Evolutionary conservation across 352 stramenopile species (phyloP).

Genomic region (Globisporangium sylvaticum): DNA sequence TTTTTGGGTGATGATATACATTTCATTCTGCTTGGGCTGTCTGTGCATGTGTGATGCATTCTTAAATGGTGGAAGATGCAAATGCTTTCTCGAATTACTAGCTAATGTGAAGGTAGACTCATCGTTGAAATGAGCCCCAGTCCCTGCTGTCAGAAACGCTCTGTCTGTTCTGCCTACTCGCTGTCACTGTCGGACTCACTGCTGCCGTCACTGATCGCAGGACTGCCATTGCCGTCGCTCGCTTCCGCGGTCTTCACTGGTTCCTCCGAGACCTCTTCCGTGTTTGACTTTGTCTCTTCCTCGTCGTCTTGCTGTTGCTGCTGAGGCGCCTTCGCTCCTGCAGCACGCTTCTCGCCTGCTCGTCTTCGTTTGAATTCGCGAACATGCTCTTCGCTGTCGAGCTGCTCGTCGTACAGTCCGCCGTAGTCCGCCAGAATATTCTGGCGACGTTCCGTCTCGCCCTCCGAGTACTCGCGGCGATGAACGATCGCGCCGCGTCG

Average conservation of each 20-base stretch:
- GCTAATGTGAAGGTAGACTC: neutral
- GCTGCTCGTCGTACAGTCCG: conserved; percentile 57
- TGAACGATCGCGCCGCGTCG: conserved; percentile 73
- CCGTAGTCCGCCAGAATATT: conserved; percentile 61
- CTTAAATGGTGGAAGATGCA: neutral
- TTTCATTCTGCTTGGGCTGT: too few relatives aligned
- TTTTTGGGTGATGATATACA: too few relatives aligned
- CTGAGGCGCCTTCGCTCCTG: conserved; percentile 6
- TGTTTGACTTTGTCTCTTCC: conserved; percentile 44
- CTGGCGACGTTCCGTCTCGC: conserved; percentile 51
- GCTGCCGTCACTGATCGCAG: conserved; percentile 53
- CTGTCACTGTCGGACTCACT: conserved; percentile 66
- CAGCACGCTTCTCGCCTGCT: conserved; percentile 18
- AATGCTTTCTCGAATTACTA: neutral
- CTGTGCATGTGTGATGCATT: too few relatives aligned
- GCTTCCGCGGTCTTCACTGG: conserved; percentile 3
- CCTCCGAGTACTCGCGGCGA: conserved; percentile 69
- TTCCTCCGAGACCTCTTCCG: conserved; percentile 10
- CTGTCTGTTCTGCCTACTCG: conserved; percentile 28
- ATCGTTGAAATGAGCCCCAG: neutral
- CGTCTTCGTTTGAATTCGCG: conserved; percentile 64
- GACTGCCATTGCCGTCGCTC: conserved; percentile 42
- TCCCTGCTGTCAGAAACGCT: neutral
- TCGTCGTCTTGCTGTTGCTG: conserved; percentile 17
- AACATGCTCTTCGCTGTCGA: conserved; percentile 64